Conservation (phyloP, 176 grass and related monocot genomes). For the Phoenix dactylifera region DNA sequence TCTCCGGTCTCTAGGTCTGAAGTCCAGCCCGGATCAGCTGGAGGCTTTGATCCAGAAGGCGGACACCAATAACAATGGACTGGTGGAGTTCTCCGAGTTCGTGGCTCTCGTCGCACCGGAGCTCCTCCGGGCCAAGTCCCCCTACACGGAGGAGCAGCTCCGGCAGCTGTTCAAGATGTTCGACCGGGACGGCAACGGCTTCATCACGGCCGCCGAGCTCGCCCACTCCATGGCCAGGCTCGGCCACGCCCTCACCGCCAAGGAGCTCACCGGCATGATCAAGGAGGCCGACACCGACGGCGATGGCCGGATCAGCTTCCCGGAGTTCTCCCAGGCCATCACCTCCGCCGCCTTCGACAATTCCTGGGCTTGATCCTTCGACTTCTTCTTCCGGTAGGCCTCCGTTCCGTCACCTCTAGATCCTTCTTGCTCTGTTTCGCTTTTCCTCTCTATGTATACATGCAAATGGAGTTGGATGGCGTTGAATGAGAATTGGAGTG, state of each 20-base stretch:
- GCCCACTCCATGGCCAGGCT: conserved; percentile 94
- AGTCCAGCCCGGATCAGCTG: conserved; percentile 55
- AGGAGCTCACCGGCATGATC: conserved; percentile 96
- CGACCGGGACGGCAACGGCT: conserved; percentile 82
- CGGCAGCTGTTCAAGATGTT: conserved; percentile 62
- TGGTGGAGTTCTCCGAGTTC: conserved; percentile 96
- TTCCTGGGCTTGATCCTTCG: conserved; percentile 52
- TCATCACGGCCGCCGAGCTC: conserved; percentile 94
- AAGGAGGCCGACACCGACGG: conserved; percentile 88
- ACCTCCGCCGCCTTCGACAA: conserved; percentile 76
- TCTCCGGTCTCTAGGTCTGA: conserved; percentile 65
- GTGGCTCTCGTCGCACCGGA: conserved; percentile 62
- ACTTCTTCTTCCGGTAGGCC: not conserved
- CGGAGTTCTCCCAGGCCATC: conserved; percentile 88
- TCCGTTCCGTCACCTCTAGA: not conserved
- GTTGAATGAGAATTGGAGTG: no score
- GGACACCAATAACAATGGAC: conserved; percentile 76
- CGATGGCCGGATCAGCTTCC: conserved; percentile 74
- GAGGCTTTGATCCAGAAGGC: conserved; percentile 60
- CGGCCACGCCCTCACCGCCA: conserved; percentile 70
- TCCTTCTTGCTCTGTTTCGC: no score
- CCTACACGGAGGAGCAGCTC: conserved; percentile 78
- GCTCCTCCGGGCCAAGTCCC: conserved; percentile 50
- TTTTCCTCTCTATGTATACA: no score
- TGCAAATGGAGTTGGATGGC: no score